Base-by-base conservation (phyloP, 2,329 filamentous ascomycete species). In the Penicillium sp. region DNA sequence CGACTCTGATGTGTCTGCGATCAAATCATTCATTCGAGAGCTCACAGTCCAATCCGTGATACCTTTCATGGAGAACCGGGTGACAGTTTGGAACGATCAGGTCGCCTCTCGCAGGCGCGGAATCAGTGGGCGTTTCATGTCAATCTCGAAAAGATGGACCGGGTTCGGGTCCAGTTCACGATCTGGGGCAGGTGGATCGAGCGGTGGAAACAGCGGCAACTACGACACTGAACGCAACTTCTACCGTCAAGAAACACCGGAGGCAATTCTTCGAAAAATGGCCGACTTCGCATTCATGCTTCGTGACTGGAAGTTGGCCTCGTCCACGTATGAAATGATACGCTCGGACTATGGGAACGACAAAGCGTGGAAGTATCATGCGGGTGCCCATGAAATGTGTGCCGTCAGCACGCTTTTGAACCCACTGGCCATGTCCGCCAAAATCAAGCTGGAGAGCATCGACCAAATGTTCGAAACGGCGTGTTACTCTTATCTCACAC, bases 261-360 rank as follows among this genome's bases (percentile, higher is more conserved):
- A 98, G 73, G 90, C 91, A 3, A 80, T 93, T 43, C 88, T 98
- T 81, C 84, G 93, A 33, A 95, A 94, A 64, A 75, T 98, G 42
- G 93, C 88, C 38, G 93, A 98, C 66, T 97, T 91, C 69, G 85
- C 90, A 9, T 95, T 98, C 63, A 96, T 98, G 90, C 78, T 98
- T 34, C 82, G 93, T 29, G 94, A 98, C 68, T 98, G 86, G 83
- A 96, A 94, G 68, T 74, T 98, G 33, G 88, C 93, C 8, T 82
- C 93, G 58, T 90, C 86, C 9, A 95, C 88, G 0, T 98, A 96
- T 65, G 91, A 98, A 48, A 79, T 98, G 4, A 73, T 98, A 7
- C 82, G 89, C 45, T 81, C 84, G 6, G 94, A 98, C 66, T 98
- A 91, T 67, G 84, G 83, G 63, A 93, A 93, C 64, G 90, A 96